Base-by-base conservation (phyloP, 2,329 filamentous ascomycete species). In the Pseudopyrenochaeta lycopersici region DNA sequence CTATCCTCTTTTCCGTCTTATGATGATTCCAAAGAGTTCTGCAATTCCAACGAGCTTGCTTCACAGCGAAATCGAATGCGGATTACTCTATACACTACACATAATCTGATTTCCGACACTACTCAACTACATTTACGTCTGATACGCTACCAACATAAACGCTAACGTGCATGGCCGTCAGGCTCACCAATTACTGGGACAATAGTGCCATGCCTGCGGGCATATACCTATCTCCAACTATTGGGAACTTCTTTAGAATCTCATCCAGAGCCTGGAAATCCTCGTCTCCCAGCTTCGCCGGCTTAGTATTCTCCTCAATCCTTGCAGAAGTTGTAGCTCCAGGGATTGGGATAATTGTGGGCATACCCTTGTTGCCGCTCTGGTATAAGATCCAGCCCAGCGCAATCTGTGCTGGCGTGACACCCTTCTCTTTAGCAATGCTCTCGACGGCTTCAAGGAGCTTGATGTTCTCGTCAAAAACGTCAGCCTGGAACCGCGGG, bases 391-490 rank as follows among this genome's bases (percentile, higher is more conserved):
- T 74, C 88, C 89, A 92, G 45, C 81, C 82, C 48, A 92, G 78
- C 12, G 88, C 88, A 23, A 91, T 77, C 75, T 92, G 89, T 1
- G 82, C 81, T 3, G 84, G 69, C 0, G 85, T 89, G 66, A 81
- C 84, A 0, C 72, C 76, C 56, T 90, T 91, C 61, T 79, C 78
- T 62, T 77, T 71, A 1, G 89, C 88, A 30, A 92, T 70, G 17
- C 77, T 76, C 65, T 86, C 78, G 14, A 92, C 78, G 45, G 84
- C 80, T 9, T 80, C 63, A 17, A 87, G 84, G 2, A 92, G 81
- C 71, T 86, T 78, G 17, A 90, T 63, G 72, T 92, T 92, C 66
- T 83, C 81, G 33, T 84, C 79, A 57, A 92, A 89, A 46, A 84
- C 84, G 4, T 84, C 88, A 1, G 81, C 78, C 63, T 85, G 82